Evolutionary conservation across 257 asterid genomes (phyloP).

Genomic region (Solanum pennellii): DNA sequence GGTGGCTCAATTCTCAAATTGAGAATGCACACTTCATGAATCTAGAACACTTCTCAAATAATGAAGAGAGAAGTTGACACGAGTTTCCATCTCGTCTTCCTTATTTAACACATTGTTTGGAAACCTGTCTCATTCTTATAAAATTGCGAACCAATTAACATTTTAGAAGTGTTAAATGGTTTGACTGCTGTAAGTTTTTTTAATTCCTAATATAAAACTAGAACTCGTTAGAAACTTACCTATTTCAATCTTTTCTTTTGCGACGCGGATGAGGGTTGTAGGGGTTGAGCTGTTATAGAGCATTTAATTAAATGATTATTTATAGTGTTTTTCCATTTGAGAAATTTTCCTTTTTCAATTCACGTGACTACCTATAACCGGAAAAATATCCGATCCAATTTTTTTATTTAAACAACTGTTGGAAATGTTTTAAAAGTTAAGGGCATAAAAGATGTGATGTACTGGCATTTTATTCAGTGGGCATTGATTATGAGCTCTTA

Average conservation of each 20-base stretch:
- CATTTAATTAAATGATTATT: neutral
- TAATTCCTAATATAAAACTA: neutral
- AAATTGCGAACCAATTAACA: neutral
- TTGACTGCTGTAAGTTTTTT: neutral
- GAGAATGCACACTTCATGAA: neutral
- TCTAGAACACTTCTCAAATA: neutral
- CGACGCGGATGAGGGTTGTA: neutral
- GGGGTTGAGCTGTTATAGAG: neutral
- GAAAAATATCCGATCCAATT: neutral
- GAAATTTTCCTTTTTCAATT: neutral
- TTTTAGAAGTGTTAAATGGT: neutral
- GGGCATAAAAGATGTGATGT: neutral
- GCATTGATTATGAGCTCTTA: neutral
- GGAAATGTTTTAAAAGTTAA: neutral
- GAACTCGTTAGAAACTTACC: neutral
- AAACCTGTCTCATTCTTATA: neutral
- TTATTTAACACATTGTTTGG: neutral
- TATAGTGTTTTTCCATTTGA: neutral
- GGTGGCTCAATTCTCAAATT: neutral
- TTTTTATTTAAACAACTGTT: neutral
- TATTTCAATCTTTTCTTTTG: neutral
- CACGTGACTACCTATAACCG: neutral
- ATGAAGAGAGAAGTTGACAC: neutral
- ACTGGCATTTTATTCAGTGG: neutral
- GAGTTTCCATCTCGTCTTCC: neutral